Base-by-base conservation (phyloP, 352 stramenopile genomes). In the Phytophthora cryptogea region DNA sequence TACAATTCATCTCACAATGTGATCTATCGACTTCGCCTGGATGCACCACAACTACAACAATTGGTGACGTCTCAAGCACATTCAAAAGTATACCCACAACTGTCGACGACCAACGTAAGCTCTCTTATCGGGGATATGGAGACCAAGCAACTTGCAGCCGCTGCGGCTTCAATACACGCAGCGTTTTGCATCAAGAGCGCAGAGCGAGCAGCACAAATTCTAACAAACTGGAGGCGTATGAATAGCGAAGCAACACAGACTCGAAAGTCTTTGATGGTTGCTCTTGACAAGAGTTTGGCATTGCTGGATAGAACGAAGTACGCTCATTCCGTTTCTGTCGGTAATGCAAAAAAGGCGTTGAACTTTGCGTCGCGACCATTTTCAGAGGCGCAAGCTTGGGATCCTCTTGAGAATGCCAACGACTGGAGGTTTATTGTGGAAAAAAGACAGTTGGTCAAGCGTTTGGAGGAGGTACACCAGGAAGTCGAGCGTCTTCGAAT, bases 361-460 rank as follows among this genome's bases (percentile, higher is more conserved):
- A 76, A 86, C 28, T 91, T 89, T 23, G 43, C 69, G 1, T 86
- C 74, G 10, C 70, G 74, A 0, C 61, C 63, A 1, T 90, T 92
- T 46, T 70, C 74, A 16, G 64, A 89, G 54, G 70, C 80, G 5
- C 83, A 92, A 49, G 78, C 83, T 4, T 94, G 85, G 85, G 85
- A 94, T 59, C 70, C 76, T 1, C 59, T 94, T 2, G 85, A 94
- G 56, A 94, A 94, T 50, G 82, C 85, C 4, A 94, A 91, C 46
- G 78, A 94, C 55, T 89, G 85, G 79, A 73, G 53, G 20, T 66
- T 80, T 4, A 65, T 94, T 8, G 79, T 92, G 8, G 55, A 78
- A 8, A 94, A 92, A 54, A 77, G 82, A 4, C 68, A 78, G 17
- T 60, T 83, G 1, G 45, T 74, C 2, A 86, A 83, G 20, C 61